Evolutionary conservation across 116 monocot genomes (phyloP).

Genomic region (Trichopus zeylanicus): DNA sequence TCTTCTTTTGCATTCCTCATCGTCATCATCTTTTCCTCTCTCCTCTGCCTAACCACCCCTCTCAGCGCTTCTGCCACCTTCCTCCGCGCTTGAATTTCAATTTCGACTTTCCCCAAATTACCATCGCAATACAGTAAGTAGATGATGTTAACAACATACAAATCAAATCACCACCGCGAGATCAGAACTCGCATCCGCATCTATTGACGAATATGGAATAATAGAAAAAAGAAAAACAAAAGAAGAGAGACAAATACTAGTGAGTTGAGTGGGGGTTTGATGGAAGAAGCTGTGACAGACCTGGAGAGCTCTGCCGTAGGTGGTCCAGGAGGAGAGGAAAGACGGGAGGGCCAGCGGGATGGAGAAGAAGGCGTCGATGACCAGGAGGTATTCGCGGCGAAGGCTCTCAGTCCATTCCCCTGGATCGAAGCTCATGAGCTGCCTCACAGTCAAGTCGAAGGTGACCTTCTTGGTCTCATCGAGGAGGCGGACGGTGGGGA

Average conservation of each 20-base stretch:
- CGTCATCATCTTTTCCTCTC: constrained; percentile 14
- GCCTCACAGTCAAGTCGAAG: constrained; percentile 77
- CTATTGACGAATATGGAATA: background rate
- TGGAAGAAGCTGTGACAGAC: no score
- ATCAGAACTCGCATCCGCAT: no score
- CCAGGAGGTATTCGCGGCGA: constrained; percentile 52
- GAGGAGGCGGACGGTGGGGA: constrained; percentile 19
- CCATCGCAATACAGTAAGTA: no score
- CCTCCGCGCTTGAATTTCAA: constrained; percentile 40
- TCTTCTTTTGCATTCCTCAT: background rate
- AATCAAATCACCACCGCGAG: no score
- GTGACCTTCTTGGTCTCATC: constrained; percentile 90
- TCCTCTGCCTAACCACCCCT: constrained; percentile 52
- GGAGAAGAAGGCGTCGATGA: constrained; percentile 95
- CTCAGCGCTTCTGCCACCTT: constrained; percentile 66
- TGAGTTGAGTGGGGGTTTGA: no score
- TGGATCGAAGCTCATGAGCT: constrained; percentile 69
- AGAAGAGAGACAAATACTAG: constrained; percentile 2
- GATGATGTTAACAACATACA: no score
- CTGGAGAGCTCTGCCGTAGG: constrained; percentile 69
- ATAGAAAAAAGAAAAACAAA: background rate
- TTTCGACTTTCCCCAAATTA: no score
- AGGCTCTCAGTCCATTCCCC: constrained; percentile 75
- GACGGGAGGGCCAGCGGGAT: constrained; percentile 48
- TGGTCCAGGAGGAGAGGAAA: constrained; percentile 50